A percentile compares a stretch with the other conserved stretches of the same genome.
Conservation (phyloP, 2,329 filamentous ascomycete genomes). For the Emericellopsis cladophorae region DNA sequence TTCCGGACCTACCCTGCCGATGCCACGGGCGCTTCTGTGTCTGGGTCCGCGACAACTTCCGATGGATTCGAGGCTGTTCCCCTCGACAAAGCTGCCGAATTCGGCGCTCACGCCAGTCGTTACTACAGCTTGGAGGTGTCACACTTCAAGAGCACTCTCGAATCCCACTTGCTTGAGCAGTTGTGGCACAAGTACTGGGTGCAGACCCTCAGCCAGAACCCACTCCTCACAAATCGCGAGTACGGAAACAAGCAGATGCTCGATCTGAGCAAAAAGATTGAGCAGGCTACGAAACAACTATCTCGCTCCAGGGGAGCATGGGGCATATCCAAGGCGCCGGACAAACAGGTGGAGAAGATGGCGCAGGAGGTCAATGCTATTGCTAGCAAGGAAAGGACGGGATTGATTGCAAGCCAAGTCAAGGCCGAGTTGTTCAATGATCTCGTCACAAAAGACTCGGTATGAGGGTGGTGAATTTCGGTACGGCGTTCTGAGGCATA, state of each 20-base stretch:
- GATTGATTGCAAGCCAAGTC: conserved; percentile 47
- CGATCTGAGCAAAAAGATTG: conserved; percentile 75
- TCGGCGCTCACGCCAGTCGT: conserved; percentile 78
- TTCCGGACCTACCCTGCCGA: conserved; percentile 81
- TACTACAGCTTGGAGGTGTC: conserved; percentile 90
- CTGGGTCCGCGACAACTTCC: conserved; percentile 7
- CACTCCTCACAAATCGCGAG: conserved; percentile 82
- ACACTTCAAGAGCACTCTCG: conserved; percentile 88
- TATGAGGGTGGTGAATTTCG: background rate
- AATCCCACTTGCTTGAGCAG: conserved; percentile 72
- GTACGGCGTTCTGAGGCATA: background rate
- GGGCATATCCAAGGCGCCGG: conserved; percentile 6
- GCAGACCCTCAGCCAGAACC: conserved; percentile 82
- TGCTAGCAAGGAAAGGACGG: conserved; percentile 48
- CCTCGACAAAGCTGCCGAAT: conserved; percentile 87
- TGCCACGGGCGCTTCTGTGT: conserved; percentile 33
- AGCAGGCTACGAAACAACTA: conserved; percentile 39
- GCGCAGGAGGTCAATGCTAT: conserved; percentile 49
- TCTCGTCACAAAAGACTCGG: conserved; percentile 9
- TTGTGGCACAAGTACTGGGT: conserved; percentile 99
- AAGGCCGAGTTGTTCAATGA: conserved; percentile 50
- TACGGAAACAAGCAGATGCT: conserved; percentile 87
- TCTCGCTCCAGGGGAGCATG: conserved; percentile 12
- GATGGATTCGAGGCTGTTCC: conserved; percentile 70
- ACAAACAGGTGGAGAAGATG: conserved; percentile 45